Conservation (phyloP, 2,329 filamentous ascomycete genomes). For the Nemania serpens region DNA sequence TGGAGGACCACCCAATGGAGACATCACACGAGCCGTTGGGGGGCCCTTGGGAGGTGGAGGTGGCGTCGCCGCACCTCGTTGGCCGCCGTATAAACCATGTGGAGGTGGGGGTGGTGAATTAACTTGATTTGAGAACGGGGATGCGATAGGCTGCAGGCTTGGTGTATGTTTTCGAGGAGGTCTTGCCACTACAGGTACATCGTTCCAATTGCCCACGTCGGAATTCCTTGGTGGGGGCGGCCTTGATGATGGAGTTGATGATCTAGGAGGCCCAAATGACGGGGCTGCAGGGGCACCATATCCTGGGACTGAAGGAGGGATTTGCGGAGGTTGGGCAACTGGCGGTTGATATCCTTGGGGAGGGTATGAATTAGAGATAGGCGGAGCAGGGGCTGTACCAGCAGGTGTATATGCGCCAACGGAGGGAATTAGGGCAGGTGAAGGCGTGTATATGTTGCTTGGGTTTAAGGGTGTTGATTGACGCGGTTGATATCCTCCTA, state of each 20-base stretch:
- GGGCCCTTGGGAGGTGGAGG: constrained; percentile 83
- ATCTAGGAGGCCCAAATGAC: constrained; percentile 61
- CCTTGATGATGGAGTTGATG: constrained; percentile 67
- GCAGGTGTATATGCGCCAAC: constrained; percentile 43
- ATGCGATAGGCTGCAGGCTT: constrained; percentile 68
- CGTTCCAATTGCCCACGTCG: constrained; percentile 87
- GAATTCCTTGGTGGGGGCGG: constrained; percentile 72
- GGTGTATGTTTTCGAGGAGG: constrained; percentile 78
- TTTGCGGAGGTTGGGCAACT: constrained; percentile 39
- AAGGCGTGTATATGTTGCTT: constrained; percentile 43
- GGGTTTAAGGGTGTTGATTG: constrained; percentile 42
- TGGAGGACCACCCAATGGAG: constrained; percentile 66
- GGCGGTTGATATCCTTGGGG: constrained; percentile 62
- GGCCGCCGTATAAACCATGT: constrained; percentile 60
- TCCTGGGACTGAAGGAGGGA: constrained; percentile 31
- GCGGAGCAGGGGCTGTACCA: constrained; percentile 37
- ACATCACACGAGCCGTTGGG: constrained; percentile 71
- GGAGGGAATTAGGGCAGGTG: constrained; percentile 30
- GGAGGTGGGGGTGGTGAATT: constrained; percentile 59
- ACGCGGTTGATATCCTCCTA: constrained; percentile 54
- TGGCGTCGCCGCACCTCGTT: constrained; percentile 69
- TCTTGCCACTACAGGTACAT: constrained; percentile 81
- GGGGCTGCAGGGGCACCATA: constrained; percentile 45
- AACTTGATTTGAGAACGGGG: constrained; percentile 74
- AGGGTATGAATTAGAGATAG: constrained; percentile 43